Conservation (phyloP, 805 yeast genomes). For the Candida sanyiensis region DNA sequence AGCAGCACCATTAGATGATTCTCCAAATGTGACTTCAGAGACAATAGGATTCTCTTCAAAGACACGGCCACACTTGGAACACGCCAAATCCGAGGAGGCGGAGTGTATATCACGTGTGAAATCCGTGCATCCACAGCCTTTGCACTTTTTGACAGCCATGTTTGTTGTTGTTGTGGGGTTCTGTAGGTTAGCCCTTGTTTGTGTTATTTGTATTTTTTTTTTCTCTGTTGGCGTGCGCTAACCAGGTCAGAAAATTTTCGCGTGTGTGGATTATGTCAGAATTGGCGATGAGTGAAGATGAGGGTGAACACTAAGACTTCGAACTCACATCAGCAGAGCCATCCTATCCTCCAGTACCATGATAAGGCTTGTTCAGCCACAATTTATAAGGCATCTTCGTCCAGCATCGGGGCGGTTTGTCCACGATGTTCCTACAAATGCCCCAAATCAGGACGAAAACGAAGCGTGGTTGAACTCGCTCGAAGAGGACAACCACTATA, state of each 20-base stretch:
- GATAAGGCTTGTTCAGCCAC: no score
- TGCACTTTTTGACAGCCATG: slow-evolving; percentile 28
- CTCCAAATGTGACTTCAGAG: slow-evolving; percentile 92
- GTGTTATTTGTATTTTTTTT: not conserved
- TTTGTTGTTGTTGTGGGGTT: not conserved
- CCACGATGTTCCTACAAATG: slow-evolving; percentile 29
- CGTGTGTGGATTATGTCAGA: no score
- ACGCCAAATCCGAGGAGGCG: slow-evolving; percentile 72
- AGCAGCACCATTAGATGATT: slow-evolving; percentile 89
- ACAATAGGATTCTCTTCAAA: slow-evolving; percentile 91
- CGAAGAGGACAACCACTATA: slow-evolving; percentile 6
- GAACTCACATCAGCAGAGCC: no score
- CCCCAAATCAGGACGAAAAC: slow-evolving; percentile 38
- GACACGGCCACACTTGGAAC: slow-evolving; percentile 81
- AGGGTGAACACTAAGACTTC: no score
- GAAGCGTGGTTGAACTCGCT: slow-evolving; percentile 35
- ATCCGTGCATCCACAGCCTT: slow-evolving; percentile 47
- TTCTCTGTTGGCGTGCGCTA: no score
- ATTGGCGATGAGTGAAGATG: no score
- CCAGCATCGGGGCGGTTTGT: no score
- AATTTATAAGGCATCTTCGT: no score
- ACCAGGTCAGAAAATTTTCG: no score
- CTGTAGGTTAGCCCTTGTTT: not conserved
- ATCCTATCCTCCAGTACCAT: no score
- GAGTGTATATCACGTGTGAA: slow-evolving; percentile 48